Base-by-base conservation (phyloP, 192 early-diverging fungal genomes). In the Coemansia sp. region DNA sequence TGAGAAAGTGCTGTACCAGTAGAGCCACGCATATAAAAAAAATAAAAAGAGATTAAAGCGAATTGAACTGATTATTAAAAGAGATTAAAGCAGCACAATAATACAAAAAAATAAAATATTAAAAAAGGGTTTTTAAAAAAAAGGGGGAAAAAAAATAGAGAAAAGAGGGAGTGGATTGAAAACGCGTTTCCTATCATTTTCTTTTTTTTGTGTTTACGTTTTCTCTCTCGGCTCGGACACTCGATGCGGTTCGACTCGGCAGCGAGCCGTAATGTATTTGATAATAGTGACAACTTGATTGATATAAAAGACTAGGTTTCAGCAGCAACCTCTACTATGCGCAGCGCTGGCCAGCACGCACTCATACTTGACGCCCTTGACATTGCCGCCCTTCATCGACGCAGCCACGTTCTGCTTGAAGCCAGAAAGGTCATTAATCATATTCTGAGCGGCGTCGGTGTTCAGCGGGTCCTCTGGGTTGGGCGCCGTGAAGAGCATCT, bases 381-480 rank as follows among this genome's bases (percentile, higher is more conserved):
- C 70, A 18, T 65, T 64, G n/a, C 91, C 90, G 16, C 97, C 97
- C 3, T 82, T 71, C 89, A 97, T 93, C n/a, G 91, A 77, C 34
- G 84, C 85, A 22, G 77, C 80, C 15, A 98, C 97, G 44, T 93
- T 94, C 49, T 73, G 65, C 44, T 88, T 91, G 86, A 98, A 98
- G 40, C 80, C 79, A 27, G 68, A 69, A 38, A 90, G 78, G 71
- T 95, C 91, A 7, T 79, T 72, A 59, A 90, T 81, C 82, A 98
- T 87, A 57, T 91, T 90, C 46, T 90, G 87, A 2, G 97, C 97
- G 3, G 97, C 97, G 34, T 93, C 95, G 88, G 97, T 99, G 88
- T 99, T 98, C 10, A 99, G 87, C 67, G 97, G 97, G 87, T 99
- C 97, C 44, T 97, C 95, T 2, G 96, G 90, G 76, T 99, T 98